Base-by-base conservation (phyloP, 805 yeast genomes). In the Debaryomyces castellii region DNA sequence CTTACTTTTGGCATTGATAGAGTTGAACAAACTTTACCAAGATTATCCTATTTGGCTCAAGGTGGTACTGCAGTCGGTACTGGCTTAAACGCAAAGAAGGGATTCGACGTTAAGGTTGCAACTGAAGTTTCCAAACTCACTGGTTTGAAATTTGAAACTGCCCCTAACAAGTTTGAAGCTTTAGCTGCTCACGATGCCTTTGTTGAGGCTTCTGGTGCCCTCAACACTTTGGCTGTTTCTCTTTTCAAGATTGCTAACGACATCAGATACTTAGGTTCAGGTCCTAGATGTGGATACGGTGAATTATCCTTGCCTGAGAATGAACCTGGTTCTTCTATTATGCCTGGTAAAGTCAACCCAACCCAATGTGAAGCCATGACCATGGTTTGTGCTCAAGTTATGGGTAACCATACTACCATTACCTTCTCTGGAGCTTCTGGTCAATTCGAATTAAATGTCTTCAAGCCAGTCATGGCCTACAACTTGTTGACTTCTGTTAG, bases 11-110 rank as follows among this genome's bases (percentile, higher is more conserved):
- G 97, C 66, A 85, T 94, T 55, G 85, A 73, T 55, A 82, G 99
- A 68, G 86, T 94, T 50, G 89, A 89, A 74, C 73, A 73, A 51
- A 69, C 85, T 43, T 79, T 94, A 54, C 88, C 88, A 56, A 82
- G 83, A 70, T 78, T 94, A 66, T 78, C 84, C 60, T 82, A 66
- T 66, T 81, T 94, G 58, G 99, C 99, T 40, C 99, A 94, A 78
- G 99, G 99, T 76, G 99, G 99, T 76, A 94, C 99, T 51, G 99
- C 99, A 51, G 99, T 94, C 46, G 99, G 99, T 60, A 94, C 99
- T 46, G 99, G 99, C 55, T 81, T 94, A 59, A 94, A 94, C 83
- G 91, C 98, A 71, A 85, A 72, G 66, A 80, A 82, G 64, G 98
- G 98, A 21, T 94, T 87, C 66, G 96, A 89, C 59, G 84, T 75